Evolutionary conservation across 495 filamentous ascomycete genomes (phyloP).

Genomic region (Darksidea phi): DNA sequence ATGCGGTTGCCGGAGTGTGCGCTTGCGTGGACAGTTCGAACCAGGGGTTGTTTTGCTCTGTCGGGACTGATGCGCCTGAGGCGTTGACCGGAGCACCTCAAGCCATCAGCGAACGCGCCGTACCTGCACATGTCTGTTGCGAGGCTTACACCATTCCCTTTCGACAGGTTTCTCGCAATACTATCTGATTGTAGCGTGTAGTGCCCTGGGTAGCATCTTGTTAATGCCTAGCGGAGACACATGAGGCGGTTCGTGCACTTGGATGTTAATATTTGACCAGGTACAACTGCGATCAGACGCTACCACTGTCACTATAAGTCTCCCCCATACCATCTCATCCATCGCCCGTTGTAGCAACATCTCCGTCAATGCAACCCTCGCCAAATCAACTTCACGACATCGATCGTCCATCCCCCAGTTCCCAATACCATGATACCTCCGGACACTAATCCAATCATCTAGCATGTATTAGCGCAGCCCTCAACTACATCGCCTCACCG

Average conservation of each 20-base stretch:
- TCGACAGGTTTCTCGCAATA: background rate
- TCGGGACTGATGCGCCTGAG: background rate
- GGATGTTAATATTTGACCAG: constrained; percentile 1
- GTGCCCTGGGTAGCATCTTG: background rate
- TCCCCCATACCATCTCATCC: no score
- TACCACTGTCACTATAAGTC: constrained; percentile 7
- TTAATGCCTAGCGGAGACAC: background rate
- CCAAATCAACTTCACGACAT: background rate
- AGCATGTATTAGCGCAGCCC: no score
- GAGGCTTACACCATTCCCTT: no score
- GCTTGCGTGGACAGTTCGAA: constrained; percentile 4
- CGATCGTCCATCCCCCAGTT: background rate
- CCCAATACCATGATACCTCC: constrained; percentile 24
- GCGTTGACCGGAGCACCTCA: no score
- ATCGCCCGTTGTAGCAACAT: constrained; percentile 8
- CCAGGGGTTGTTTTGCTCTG: constrained; percentile 14
- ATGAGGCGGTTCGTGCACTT: background rate
- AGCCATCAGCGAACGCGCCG: no score
- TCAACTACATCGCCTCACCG: no score
- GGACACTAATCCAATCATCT: background rate
- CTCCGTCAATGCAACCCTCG: constrained; percentile 1
- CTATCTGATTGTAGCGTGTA: no score
- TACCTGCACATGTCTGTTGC: no score
- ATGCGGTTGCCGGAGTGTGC: background rate
- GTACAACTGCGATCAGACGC: constrained; percentile 4